Base-by-base conservation (phyloP, 139 green algal species). In the Microglena sp. region DNA sequence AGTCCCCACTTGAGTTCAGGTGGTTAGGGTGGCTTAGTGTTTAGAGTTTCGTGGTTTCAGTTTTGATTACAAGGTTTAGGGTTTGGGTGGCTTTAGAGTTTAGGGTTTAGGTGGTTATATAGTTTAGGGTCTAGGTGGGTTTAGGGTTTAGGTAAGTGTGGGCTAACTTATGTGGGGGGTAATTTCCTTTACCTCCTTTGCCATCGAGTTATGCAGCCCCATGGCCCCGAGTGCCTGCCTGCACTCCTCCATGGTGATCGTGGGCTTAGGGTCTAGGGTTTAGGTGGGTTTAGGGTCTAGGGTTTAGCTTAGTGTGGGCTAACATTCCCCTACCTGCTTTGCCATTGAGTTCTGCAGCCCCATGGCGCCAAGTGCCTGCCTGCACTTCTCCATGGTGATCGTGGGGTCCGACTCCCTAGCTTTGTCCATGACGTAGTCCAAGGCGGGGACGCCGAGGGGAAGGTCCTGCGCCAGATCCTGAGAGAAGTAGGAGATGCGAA, bases 391-490 rank as follows among this genome's bases (percentile, higher is more conserved):
- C 33, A 82, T 8, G 0, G 83, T 89, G 45, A 88, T 68, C 30
- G 8, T 57, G 1, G 80, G 69, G 71, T 88, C 77, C 29, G 80
- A 66, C 27, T 63, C 34, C 43, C 74, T 73, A 8, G 80, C 82
- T 44, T 70, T 65, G 1, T 79, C 65, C 60, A 79, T 55, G 15
- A 90, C 81, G 45, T 86, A 81, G 2, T 76, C 60, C 65, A 87
- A 46, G 0, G 70, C 77, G 0, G 55, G 33, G 58, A 75, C 31
- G 26, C 87, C 76, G 31, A 80, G 70, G 1, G 85, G 83, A 34
- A 92, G 55, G 31, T 89, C 81, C 80, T 90, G 84, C 5, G 84
- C 84, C n/a, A 92, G 72, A 57, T 90, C 86, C 57, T 92, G 86
- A 2, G 53, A 76, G 77, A 92, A 92, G 28, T 87, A 60, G 11